Base-by-base conservation (phyloP, 306 rosid species). In the Quillaja saponaria region DNA sequence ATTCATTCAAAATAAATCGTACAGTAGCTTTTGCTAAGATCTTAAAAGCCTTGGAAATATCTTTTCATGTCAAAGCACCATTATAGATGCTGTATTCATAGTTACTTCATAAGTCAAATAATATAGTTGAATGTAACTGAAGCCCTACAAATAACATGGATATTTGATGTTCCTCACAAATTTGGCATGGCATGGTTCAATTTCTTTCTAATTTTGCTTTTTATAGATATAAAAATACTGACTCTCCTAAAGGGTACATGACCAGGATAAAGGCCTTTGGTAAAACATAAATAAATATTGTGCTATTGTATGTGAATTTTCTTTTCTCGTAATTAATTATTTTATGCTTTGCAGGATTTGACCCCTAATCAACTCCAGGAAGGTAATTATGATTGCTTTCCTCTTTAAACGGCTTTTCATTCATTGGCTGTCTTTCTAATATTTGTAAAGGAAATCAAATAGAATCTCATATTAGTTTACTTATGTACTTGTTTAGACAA, bases 311-410 rank as follows among this genome's bases (percentile, higher is more conserved):
- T 17, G 11, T n/a, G 28, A 72, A 39, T 49, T 74, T 61, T 55
- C 44, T 19, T 68, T 69, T 48, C 63, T 75, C 9, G 63, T 67
- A 51, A 53, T 34, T 16, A 39, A 64, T 58, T 78, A 25, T 74
- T 66, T 8, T 39, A 39, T 39, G 44, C 54, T 66, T 77, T 73
- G 77, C 88, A 91, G 98, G 96, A 88, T 68, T 82, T 91, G 77
- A 84, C 96, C 39, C 96, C 98, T 33, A 86, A 76, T 61, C 95
- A 91, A 74, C 88, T 91, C 44, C 98, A 91, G 80, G 91, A 88
- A 11, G 96, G 98, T 91, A 71, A 75, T 87, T 67, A 35, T 37
- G 57, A 19, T 38, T 49, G 47, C 54, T 63, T 76, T 41, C 34
- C 14, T 49, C 42, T 10, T 62, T 16, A 16, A 55, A 42, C 40